A percentile compares a stretch with the other conserved stretches of the same genome.
Conservation (phyloP, 148 eudicot species). For the Mesembryanthemum crystallinum region DNA sequence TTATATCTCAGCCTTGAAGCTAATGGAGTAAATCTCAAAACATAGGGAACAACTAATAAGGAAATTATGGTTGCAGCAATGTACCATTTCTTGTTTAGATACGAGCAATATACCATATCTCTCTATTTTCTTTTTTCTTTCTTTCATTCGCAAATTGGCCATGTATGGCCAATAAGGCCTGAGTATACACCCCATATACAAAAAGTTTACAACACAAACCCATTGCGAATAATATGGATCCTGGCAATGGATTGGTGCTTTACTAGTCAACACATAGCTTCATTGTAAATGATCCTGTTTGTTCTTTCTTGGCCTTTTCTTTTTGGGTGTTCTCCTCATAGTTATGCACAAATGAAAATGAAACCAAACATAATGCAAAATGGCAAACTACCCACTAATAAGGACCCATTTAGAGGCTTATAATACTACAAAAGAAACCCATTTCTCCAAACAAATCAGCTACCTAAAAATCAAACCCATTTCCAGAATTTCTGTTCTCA, state of each 20-base stretch:
- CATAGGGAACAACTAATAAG: not conserved
- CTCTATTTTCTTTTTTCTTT: not conserved
- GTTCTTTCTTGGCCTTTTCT: too few species aligned
- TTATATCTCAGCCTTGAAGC: not conserved
- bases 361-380: not conserved
- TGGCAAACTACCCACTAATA: not conserved
- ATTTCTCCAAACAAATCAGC: not conserved
- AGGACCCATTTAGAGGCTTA: not conserved
- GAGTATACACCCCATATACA: too few species aligned
- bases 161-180: not conserved
- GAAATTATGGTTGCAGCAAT: not conserved
- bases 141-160: not conserved
- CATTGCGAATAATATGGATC: too few species aligned
- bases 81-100: too few species aligned
- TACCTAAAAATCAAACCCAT: not conserved
- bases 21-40: too few species aligned
- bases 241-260: too few species aligned
- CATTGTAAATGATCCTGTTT: too few species aligned
- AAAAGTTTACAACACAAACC: too few species aligned
- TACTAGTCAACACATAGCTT: too few species aligned
- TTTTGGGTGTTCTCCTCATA: too few species aligned
- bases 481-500: not conserved
- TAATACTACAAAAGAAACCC: not conserved
- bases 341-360: too few species aligned
- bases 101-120: not conserved